Percentiles rank a stretch among this genome's conserved stretches.
Conservation (phyloP, 345 rosid genomes). For the Syzygium aromaticum region DNA sequence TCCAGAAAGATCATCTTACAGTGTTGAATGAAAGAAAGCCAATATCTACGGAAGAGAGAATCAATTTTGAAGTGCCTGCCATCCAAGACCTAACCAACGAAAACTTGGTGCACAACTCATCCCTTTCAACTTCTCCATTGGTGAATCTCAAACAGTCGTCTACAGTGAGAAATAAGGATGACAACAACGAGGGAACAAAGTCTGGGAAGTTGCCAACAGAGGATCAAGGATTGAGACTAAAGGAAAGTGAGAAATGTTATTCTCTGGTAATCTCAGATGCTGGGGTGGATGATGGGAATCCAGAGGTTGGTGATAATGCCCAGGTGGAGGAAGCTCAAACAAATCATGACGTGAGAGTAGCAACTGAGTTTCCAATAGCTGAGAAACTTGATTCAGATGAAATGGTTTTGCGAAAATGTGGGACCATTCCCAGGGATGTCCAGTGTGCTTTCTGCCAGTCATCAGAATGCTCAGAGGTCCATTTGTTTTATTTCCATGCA, state of each 20-base stretch:
- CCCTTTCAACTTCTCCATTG: neutral
- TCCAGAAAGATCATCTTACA: neutral
- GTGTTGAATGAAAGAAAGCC: conserved; percentile 16
- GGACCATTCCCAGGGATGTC: conserved; percentile 5
- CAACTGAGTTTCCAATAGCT: conserved; percentile 8
- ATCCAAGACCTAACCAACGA: conserved; percentile 1
- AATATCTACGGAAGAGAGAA: neutral
- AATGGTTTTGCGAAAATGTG: conserved; percentile 26
- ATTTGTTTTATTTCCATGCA: neutral
- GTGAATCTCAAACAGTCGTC: neutral
- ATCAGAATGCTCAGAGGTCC: conserved; percentile 65
- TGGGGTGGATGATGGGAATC: neutral
- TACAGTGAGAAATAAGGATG: neutral
- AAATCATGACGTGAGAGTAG: neutral
- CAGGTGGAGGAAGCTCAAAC: neutral
- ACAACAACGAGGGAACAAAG: neutral
- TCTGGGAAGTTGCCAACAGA: neutral
- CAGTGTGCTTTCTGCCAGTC: conserved; percentile 81
- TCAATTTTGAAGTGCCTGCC: neutral
- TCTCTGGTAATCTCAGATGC: neutral
- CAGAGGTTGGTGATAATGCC: neutral
- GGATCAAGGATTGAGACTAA: neutral
- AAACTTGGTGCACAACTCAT: neutral
- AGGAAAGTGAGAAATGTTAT: neutral
- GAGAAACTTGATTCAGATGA: conserved; percentile 4